Percentiles rank a stretch among this genome's conserved stretches.
Evolutionary conservation across 208 protist species (phyloP).

Genomic region (Trypanosoma rangeli): DNA sequence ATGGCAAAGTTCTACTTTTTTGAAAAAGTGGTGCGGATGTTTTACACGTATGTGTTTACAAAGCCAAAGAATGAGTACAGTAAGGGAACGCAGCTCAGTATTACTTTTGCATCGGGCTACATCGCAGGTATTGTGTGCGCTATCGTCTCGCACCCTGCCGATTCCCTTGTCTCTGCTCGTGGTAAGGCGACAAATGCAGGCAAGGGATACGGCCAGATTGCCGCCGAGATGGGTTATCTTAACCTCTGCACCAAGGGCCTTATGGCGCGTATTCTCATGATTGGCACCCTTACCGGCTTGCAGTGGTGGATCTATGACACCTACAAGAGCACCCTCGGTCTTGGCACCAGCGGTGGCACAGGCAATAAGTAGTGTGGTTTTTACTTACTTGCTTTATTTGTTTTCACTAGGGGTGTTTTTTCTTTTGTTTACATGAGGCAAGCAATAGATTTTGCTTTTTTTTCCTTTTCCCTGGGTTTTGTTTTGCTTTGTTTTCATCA

Average conservation of each 20-base stretch:
- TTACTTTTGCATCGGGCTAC: conserved; percentile 94
- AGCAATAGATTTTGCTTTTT: too few species aligned
- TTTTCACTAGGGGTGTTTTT: conserved; percentile 11
- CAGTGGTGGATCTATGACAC: conserved; percentile 96
- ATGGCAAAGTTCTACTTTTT: conserved; percentile 96
- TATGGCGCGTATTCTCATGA: conserved; percentile 95
- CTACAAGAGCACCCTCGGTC: conserved; percentile 29
- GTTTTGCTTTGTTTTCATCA: conserved; percentile 11
- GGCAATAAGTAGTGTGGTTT: conserved; percentile 9
- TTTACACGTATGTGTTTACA: conserved; percentile 92
- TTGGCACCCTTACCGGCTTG: conserved; percentile 95
- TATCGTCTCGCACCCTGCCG: conserved; percentile 96
- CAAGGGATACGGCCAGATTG: conserved; percentile 80
- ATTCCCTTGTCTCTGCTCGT: conserved; percentile 92
- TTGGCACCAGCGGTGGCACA: conserved; percentile 48
- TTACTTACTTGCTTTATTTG: neutral
- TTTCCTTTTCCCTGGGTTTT: conserved; percentile 7
- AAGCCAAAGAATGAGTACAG: conserved; percentile 86
- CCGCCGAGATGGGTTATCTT: conserved; percentile 81
- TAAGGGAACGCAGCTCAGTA: conserved; percentile 85
- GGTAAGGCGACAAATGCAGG: conserved; percentile 86
- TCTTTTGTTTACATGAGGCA: too few species aligned
- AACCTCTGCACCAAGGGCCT: conserved; percentile 91
- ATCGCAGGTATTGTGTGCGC: conserved; percentile 94
- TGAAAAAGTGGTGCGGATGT: conserved; percentile 77